Evolutionary conservation across 495 filamentous ascomycete genomes (phyloP).

Genomic region (Margaritispora aquatica): DNA sequence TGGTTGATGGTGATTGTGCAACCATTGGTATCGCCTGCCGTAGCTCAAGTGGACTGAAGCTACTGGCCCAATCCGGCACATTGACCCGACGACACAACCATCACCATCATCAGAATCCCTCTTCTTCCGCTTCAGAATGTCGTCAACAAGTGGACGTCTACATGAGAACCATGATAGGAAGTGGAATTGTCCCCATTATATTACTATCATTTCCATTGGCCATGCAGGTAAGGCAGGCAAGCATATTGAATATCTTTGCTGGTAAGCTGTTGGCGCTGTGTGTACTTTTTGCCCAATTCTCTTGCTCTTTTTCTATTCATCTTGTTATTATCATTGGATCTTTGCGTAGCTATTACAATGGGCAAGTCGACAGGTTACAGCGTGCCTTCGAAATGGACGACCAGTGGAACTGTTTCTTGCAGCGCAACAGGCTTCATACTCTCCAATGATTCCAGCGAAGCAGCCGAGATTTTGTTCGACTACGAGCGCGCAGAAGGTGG

Average conservation of each 20-base stretch:
- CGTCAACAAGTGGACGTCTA: background rate
- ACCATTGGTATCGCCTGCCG: too few species aligned
- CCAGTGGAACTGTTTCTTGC: background rate
- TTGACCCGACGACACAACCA: too few species aligned
- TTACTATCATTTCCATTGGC: background rate
- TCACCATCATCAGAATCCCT: too few species aligned
- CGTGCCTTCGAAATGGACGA: background rate
- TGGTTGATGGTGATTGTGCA: too few species aligned
- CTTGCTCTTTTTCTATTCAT: background rate
- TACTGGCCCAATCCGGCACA: too few species aligned
- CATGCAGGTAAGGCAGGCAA: background rate
- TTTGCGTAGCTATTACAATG: too few species aligned
- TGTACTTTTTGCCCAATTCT: background rate
- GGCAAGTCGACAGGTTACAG: background rate
- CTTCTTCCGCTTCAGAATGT: background rate
- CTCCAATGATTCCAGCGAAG: background rate
- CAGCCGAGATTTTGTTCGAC: constrained; percentile 11
- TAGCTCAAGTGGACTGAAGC: too few species aligned
- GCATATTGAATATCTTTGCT: background rate
- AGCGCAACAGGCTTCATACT: background rate
- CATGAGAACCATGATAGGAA: background rate
- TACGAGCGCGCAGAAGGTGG: constrained; percentile 12
- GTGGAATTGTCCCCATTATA: background rate
- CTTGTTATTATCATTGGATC: too few species aligned
- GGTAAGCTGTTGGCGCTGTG: background rate